Evolutionary conservation across 2,329 filamentous ascomycete genomes (phyloP).

Genomic region (Colletotrichum eleusines): DNA sequence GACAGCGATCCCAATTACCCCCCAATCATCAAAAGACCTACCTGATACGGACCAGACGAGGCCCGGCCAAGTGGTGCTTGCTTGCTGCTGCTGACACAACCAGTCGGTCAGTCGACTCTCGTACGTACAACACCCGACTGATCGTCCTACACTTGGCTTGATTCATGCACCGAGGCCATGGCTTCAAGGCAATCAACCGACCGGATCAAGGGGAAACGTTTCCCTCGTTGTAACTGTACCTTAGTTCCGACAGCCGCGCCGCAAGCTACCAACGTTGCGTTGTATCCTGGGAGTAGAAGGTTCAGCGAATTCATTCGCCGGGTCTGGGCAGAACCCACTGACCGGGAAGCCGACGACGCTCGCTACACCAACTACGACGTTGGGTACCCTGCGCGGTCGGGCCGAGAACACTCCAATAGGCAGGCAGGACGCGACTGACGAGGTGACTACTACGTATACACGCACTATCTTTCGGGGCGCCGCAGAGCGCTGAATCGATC

Average conservation of each 20-base stretch:
- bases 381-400: constrained; percentile 13
- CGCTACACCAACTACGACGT: constrained; percentile 5
- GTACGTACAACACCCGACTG: not conserved
- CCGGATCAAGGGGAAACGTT: too few relatives aligned
- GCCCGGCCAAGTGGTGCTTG: not conserved
- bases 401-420: not conserved
- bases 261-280: constrained; percentile 15
- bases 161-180: not conserved
- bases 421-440: constrained; percentile 1
- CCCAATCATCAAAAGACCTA: not conserved
- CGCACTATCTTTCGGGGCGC: not conserved
- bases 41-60: not conserved
- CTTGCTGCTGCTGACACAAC: not conserved
- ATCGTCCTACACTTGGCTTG: not conserved
- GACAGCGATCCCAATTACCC: constrained; percentile 35
- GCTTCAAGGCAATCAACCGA: not conserved
- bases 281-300: not conserved
- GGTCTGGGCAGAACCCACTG: constrained; percentile 28
- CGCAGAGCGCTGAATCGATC: not conserved
- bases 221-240: too few relatives aligned
- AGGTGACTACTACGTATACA: not conserved
- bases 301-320: constrained; percentile 3
- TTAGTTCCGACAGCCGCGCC: not conserved
- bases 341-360: constrained; percentile 14
- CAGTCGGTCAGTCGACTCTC: not conserved